Evolutionary conservation across 2,329 filamentous ascomycete species (phyloP), one percentile per base, ranked within the genome.

Genomic region (Aureobasidium sp.): DNA sequence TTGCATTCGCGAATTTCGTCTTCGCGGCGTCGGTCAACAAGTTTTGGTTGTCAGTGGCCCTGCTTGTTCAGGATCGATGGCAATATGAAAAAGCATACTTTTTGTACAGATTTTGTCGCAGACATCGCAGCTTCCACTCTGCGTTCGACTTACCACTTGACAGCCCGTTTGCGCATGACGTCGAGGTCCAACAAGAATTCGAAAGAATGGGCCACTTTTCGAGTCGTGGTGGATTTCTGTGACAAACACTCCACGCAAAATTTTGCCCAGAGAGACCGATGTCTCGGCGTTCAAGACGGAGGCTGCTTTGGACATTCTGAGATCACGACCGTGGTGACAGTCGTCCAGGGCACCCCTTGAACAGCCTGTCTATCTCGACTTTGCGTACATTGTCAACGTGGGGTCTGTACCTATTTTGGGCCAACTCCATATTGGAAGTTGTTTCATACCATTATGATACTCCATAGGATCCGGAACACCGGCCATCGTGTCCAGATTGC

Each of bases 141-240:
- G 24, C 48, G 19, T 53, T 39, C n/a, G 7, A 49, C 47, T 49
- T 19, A 31, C 12, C 31, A 33, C 12, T 27, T 15, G 31, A 31
- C 22, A 29, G 37, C 17, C 37, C 17, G 37, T 54, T 54, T 40
- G 15, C 9, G 24, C 9, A 54, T 54, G 52, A 54, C 52, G 52
- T 54, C 49, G 31, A 17, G 14, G 22, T 11, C 52, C 14, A 31
- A 42, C 31, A 19, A 19, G 9, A 29, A 42, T 24, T 2, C 31
- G 49, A 35, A 39, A 42, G 33, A 19, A 40, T 42, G 52, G 37
- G 42, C 52, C 52, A 54, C 52, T 54, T 54, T 54, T 42, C 19
- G 37, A 44, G 27, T 42, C 35, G 52, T 22, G 37, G 52, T 54
- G 52, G 17, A 42, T 54, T 54, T 44, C n/a, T 54, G 52, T 54